phyloP scores from a whole-genome alignment of 2,329 filamentous ascomycete species.

The Pyricularia grisea region DNA sequence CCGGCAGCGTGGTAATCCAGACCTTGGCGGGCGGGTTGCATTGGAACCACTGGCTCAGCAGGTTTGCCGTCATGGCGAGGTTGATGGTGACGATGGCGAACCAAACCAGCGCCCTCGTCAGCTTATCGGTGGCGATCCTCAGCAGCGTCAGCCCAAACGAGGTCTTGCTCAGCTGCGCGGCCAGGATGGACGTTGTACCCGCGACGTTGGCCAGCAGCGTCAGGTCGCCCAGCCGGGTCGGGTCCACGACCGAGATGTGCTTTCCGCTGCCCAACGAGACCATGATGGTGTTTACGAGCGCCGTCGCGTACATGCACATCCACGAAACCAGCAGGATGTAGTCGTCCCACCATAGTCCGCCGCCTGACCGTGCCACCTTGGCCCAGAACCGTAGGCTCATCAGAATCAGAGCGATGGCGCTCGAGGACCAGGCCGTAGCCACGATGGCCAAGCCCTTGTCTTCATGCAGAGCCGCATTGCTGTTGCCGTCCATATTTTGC shows the following conservation, averaged over 20 bases:
- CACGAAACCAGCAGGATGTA: constrained; percentile 13
- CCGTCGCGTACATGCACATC: constrained; percentile 9
- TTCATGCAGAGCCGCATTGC: neutral
- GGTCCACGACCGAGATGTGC: constrained; percentile 6
- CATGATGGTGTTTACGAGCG: constrained; percentile 4
- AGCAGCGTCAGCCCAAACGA: constrained; percentile 26
- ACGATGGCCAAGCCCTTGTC: neutral
- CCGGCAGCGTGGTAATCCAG: constrained; percentile 10
- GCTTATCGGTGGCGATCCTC: constrained; percentile 15
- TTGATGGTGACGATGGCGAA: constrained; percentile 21
- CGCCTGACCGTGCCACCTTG: constrained; percentile 4
- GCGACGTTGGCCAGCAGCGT: constrained; percentile 6
- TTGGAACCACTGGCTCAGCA: constrained; percentile 14
- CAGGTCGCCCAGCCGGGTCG: constrained; percentile 3
- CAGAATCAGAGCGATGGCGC: neutral
- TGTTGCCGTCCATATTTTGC: neutral
- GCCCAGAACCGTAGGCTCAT: constrained; percentile 5
- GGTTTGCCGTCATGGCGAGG: constrained; percentile 11
- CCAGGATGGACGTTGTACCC: constrained; percentile 19
- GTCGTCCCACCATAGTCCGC: constrained; percentile 16
- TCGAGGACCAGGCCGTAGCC: neutral
- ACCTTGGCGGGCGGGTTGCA: constrained; percentile 11
- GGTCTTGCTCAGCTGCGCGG: constrained; percentile 27
- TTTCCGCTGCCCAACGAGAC: constrained; percentile 4
- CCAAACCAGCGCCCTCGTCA: constrained; percentile 18